phyloP scores from a whole-genome alignment of 139 green algal species.

The Yamagishiella unicocca region DNA sequence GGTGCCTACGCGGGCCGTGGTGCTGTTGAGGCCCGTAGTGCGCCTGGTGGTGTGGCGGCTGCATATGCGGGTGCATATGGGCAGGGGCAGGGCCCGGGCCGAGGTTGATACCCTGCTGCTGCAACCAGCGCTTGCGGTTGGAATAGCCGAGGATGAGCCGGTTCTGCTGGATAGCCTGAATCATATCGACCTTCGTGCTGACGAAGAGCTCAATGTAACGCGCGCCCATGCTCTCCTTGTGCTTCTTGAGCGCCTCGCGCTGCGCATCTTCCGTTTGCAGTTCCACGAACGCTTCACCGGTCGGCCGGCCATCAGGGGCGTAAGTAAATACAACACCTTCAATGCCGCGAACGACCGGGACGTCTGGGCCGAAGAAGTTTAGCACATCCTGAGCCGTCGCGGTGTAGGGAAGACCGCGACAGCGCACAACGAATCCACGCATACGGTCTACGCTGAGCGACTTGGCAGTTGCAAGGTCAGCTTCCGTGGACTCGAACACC shows the following conservation, averaged over 20 bases:
- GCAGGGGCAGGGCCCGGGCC: neutral
- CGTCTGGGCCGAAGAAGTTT: slow-evolving; percentile 75
- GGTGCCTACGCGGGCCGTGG: slow-evolving; percentile 31
- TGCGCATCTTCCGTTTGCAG: slow-evolving; percentile 70
- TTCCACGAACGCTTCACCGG: slow-evolving; percentile 90
- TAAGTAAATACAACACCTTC: slow-evolving; percentile 82
- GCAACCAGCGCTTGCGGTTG: slow-evolving; percentile 58
- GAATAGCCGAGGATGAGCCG: slow-evolving; percentile 51
- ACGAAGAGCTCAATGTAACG: slow-evolving; percentile 89
- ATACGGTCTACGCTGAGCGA: slow-evolving; percentile 43
- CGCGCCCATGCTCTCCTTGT: slow-evolving; percentile 79
- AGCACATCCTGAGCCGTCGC: slow-evolving; percentile 69
- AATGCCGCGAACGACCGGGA: slow-evolving; percentile 68
- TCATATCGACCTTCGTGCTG: slow-evolving; percentile 69
- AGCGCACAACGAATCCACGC: slow-evolving; percentile 75
- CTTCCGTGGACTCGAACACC: slow-evolving; percentile 77
- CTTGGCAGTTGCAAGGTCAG: slow-evolving; percentile 66
- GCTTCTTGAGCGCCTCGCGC: slow-evolving; percentile 71
- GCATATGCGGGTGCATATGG: slow-evolving; percentile 37
- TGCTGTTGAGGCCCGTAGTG: slow-evolving; percentile 15
- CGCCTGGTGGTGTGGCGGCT: slow-evolving; percentile 23
- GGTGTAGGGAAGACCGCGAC: slow-evolving; percentile 89
- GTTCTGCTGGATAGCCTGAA: slow-evolving; percentile 62
- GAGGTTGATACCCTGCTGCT: slow-evolving; percentile 52
- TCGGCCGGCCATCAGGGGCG: slow-evolving; percentile 79